A percentile compares a stretch with the other conserved stretches of the same genome.
phyloP scores from a whole-genome alignment of 73 alveolate genomes.

The Tetrahymena thermophila region DNA sequence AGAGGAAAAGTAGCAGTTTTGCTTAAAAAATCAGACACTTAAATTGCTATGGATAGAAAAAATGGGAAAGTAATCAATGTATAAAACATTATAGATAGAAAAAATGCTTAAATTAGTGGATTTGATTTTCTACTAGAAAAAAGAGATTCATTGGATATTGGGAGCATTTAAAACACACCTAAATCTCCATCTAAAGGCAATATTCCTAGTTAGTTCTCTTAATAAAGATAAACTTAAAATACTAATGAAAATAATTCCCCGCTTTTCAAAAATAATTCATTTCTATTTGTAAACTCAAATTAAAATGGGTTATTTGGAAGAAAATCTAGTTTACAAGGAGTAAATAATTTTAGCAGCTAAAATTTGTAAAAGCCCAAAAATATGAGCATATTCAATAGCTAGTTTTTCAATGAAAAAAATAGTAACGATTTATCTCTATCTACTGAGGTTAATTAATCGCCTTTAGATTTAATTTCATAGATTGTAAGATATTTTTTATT shows the following conservation, averaged over 20 bases:
- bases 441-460: neutral
- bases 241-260: neutral
- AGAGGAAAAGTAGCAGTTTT: neutral
- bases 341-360: neutral
- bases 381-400: neutral
- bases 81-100: neutral
- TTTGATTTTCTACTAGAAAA: neutral
- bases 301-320: neutral
- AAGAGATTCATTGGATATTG: neutral
- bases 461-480: neutral
- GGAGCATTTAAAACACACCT: neutral
- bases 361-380: neutral
- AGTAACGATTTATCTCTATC: neutral
- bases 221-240: neutral
- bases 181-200: neutral
- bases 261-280: neutral
- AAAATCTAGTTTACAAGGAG: neutral
- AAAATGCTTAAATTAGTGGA: neutral
- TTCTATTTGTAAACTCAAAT: neutral
- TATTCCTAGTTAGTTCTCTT: neutral
- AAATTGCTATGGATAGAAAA: neutral
- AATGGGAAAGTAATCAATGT: neutral
- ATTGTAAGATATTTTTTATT: neutral
- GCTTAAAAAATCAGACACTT: neutral
- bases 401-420: neutral